phyloP scores from a whole-genome alignment of 2,329 filamentous ascomycete genomes.

The Fusarium guadeloupense region DNA sequence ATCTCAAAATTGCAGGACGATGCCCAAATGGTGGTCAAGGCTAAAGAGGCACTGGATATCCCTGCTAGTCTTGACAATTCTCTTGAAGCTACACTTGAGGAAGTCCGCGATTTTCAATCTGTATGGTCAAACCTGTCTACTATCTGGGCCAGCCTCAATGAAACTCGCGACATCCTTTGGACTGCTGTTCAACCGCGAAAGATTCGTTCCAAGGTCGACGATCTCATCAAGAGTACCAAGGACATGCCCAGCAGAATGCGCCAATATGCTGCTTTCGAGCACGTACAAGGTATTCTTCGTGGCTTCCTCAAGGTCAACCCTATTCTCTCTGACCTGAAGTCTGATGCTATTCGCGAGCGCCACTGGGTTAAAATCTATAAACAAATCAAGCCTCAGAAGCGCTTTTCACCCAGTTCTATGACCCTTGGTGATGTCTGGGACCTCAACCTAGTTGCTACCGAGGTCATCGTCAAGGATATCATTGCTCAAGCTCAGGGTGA shows the following conservation, averaged over 20 bases:
- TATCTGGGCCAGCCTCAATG: conserved; percentile 96
- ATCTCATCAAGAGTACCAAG: conserved; percentile 96
- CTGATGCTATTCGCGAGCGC: conserved; percentile 92
- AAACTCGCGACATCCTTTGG: conserved; percentile 92
- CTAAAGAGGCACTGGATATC: conserved; percentile 95
- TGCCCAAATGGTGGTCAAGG: conserved; percentile 91
- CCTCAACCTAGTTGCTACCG: conserved; percentile 86
- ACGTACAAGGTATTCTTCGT: conserved; percentile 90
- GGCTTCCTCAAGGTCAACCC: conserved; percentile 91
- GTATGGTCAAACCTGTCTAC: conserved; percentile 96
- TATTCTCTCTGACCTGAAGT: conserved; percentile 89
- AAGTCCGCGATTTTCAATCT: conserved; percentile 98
- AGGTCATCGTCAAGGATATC: conserved; percentile 88
- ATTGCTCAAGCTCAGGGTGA: conserved; percentile 96
- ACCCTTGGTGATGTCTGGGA: conserved; percentile 99
- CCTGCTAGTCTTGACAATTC: conserved; percentile 81
- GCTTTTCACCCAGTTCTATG: conserved; percentile 93
- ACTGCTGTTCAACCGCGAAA: conserved; percentile 95
- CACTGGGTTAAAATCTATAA: conserved; percentile 99
- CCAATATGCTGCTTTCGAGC: conserved; percentile 99
- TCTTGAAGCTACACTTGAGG: conserved; percentile 87
- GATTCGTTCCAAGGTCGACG: conserved; percentile 87
- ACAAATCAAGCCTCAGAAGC: conserved; percentile 87
- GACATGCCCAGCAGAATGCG: conserved; percentile 99
- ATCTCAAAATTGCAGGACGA: conserved; percentile 88